phyloP scores from a whole-genome alignment of 768 basidiomycete species.

The Trametes coccinea region DNA sequence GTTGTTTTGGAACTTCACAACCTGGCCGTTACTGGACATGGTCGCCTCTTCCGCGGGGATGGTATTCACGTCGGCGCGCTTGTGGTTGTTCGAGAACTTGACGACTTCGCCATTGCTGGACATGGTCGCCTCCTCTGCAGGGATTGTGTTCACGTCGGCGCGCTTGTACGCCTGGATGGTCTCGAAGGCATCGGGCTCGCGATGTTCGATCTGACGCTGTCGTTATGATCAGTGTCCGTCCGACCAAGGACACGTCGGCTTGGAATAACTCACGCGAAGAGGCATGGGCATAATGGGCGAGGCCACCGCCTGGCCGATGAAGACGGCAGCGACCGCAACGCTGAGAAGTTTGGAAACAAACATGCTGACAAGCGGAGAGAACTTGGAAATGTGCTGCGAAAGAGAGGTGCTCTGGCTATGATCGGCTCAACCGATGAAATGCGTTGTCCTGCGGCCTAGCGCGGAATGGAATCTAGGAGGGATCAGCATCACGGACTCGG shows the following conservation, averaged over 20 bases:
- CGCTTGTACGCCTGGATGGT: slow-evolving; percentile 45
- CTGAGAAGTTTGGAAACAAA: slow-evolving; percentile 43
- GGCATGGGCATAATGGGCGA: slow-evolving; percentile 44
- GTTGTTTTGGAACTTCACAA: slow-evolving; percentile 31
- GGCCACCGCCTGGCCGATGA: slow-evolving; percentile 44
- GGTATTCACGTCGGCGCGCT: slow-evolving; percentile 26
- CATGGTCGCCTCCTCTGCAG: slow-evolving; percentile 34
- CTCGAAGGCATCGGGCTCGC: slow-evolving; percentile 38
- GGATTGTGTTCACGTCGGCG: slow-evolving; percentile 32
- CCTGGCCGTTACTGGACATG: slow-evolving; percentile 37
- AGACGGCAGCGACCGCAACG: slow-evolving; percentile 43
- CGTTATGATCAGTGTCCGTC: not conserved
- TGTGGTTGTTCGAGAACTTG: slow-evolving; percentile 26
- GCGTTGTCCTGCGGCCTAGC: slow-evolving; percentile 38
- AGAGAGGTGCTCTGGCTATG: slow-evolving; percentile 23
- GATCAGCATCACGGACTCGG: not conserved
- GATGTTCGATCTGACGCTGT: slow-evolving; percentile 29
- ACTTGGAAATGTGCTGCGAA: slow-evolving; percentile 27
- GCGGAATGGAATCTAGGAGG: slow-evolving; percentile 21
- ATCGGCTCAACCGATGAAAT: slow-evolving; percentile 32
- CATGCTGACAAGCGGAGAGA: slow-evolving; percentile 39
- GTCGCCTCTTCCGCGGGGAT: slow-evolving; percentile 37
- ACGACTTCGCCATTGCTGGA: slow-evolving; percentile 33
- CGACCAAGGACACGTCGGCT: not conserved
- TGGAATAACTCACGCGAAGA: slow-evolving; percentile 33